phyloP scores from a whole-genome alignment of 1,139 yeast genomes.

The Meyerozyma smithsonii region DNA sequence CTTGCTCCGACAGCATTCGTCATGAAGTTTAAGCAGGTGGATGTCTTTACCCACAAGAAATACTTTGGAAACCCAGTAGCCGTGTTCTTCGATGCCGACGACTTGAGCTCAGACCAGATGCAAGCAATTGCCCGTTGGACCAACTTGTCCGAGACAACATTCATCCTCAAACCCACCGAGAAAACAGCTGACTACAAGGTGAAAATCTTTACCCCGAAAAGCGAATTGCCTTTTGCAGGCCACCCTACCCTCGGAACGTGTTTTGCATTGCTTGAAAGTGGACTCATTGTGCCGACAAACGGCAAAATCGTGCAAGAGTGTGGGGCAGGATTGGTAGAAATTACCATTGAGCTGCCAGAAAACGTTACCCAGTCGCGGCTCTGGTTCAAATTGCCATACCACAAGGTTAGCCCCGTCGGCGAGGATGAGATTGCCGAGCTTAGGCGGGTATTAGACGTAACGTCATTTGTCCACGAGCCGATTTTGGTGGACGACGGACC shows the following conservation, averaged over 20 bases:
- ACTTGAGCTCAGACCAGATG: slow-evolving; percentile 31
- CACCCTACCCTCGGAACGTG: slow-evolving; percentile 56
- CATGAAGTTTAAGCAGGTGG: slow-evolving; percentile 40
- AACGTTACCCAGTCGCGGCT: slow-evolving; percentile 8
- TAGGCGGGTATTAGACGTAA: slow-evolving; percentile 15
- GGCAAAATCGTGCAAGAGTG: slow-evolving; percentile 39
- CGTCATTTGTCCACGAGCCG: slow-evolving; percentile 13
- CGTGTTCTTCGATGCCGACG: slow-evolving; percentile 36
- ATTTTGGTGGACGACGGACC: slow-evolving; percentile 35
- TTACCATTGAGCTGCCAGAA: slow-evolving; percentile 13
- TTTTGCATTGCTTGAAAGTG: slow-evolving; percentile 35
- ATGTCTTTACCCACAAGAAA: slow-evolving; percentile 41
- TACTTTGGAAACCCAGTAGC: slow-evolving; percentile 56
- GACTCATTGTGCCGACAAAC: slow-evolving; percentile 16
- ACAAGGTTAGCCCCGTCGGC: slow-evolving; percentile 17
- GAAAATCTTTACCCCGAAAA: slow-evolving; percentile 42
- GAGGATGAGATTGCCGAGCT: slow-evolving; percentile 14
- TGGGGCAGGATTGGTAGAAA: slow-evolving; percentile 35
- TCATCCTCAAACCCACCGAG: slow-evolving; percentile 34
- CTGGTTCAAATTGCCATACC: slow-evolving; percentile 22
- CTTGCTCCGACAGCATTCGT: background rate
- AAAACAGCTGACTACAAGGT: slow-evolving; percentile 38
- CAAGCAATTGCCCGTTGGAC: slow-evolving; percentile 51
- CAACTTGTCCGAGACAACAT: slow-evolving; percentile 53
- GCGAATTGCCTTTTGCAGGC: slow-evolving; percentile 56